A percentile compares a stretch with the other conserved stretches of the same genome.
These are phyloP conservation scores for Vicia faba DNA, from an alignment of 306 rosid species.

Conservation along the genomic window DNA sequence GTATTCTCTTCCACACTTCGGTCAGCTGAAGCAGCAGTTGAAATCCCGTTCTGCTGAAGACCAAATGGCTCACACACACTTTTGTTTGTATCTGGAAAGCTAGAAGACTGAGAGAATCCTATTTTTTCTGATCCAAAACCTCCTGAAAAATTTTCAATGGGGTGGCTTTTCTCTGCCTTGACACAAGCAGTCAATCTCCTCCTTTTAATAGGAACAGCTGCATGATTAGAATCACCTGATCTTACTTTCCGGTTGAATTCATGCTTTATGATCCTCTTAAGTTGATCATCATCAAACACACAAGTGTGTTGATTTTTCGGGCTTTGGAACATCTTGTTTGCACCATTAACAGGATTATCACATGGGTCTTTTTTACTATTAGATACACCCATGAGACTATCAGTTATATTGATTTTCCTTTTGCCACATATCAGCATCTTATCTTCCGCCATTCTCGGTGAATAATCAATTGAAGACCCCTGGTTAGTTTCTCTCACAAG, in stretches of 20 bases:
- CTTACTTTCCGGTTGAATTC: conserved; percentile 52
- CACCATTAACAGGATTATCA: conserved; percentile 36
- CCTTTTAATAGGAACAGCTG: conserved; percentile 56
- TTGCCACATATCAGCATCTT: conserved; percentile 26
- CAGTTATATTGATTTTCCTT: conserved; percentile 39
- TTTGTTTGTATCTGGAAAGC: conserved; percentile 41
- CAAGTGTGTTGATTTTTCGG: conserved; percentile 34
- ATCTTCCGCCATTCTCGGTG: conserved; percentile 37
- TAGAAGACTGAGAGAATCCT: conserved; percentile 34
- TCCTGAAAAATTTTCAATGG: conserved; percentile 41
- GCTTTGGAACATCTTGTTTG: conserved; percentile 40
- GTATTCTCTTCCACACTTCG: conserved; percentile 40
- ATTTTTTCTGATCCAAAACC: conserved; percentile 44
- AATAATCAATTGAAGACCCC: conserved; percentile 25
- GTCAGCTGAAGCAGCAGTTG: conserved; percentile 38
- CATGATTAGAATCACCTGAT: conserved; percentile 50
- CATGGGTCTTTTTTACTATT: conserved; percentile 32
- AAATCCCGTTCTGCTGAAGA: conserved; percentile 40
- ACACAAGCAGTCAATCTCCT: conserved; percentile 63
- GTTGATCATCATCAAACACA: conserved; percentile 42
- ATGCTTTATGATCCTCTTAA: conserved; percentile 41
- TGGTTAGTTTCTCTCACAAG: conserved; percentile 43
- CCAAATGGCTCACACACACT: conserved; percentile 38
- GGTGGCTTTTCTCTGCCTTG: conserved; percentile 49
- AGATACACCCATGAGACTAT: conserved; percentile 26